Evolutionary conservation across 768 basidiomycete species (phyloP).

Genomic region (Infundibulicybe gibba): DNA sequence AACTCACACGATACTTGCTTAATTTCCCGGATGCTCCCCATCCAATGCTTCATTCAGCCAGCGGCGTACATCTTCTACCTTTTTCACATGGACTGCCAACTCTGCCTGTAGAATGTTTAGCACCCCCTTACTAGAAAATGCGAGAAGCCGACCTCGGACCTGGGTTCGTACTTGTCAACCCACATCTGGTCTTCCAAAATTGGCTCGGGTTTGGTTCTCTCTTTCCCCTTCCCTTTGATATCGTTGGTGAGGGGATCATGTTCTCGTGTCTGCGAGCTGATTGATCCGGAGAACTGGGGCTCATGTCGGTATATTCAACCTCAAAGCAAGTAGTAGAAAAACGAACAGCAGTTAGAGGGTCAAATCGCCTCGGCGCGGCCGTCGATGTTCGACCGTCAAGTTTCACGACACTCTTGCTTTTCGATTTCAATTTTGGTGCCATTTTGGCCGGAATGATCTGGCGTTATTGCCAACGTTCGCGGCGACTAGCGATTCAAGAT

Average conservation of each 20-base stretch:
- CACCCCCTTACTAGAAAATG: background rate
- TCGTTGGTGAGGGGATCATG: background rate
- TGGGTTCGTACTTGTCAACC: constrained; percentile 65
- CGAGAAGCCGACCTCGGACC: constrained; percentile 40
- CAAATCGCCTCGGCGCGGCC: too few relatives aligned
- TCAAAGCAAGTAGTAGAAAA: too few relatives aligned
- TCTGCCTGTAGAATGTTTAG: constrained; percentile 43
- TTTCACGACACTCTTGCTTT: too few relatives aligned
- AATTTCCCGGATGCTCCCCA: constrained; percentile 59
- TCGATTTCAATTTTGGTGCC: too few relatives aligned
- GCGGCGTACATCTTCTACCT: constrained; percentile 71
- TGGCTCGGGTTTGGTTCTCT: background rate
- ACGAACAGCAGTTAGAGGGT: too few relatives aligned
- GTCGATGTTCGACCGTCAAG: too few relatives aligned
- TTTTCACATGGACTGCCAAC: constrained; percentile 75
- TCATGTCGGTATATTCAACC: too few relatives aligned
- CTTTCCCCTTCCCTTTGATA: background rate
- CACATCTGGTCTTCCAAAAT: constrained; percentile 42
- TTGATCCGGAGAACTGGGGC: too few relatives aligned
- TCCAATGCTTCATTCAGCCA: constrained; percentile 76
- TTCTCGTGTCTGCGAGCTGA: too few relatives aligned
- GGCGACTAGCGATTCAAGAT: too few relatives aligned
- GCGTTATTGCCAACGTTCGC: too few relatives aligned
- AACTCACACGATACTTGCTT: constrained; percentile 70
- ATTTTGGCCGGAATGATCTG: too few relatives aligned